Base-by-base conservation (phyloP, 305 asterid genomes). In the Fraxinus albicans region DNA sequence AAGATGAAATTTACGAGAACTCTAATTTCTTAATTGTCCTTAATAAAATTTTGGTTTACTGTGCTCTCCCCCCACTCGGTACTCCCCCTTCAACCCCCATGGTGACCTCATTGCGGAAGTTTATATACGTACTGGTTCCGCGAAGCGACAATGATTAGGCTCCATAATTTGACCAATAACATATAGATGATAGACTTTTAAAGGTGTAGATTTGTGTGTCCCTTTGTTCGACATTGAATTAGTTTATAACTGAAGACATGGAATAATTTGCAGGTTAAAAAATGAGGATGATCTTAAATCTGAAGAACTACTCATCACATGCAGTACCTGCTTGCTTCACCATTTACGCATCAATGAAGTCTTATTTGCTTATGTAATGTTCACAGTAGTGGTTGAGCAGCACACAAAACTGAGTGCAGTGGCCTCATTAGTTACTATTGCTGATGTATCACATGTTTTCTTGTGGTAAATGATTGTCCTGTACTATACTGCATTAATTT, bases 191-290 rank as follows among this genome's bases (percentile, higher is more conserved):
- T 35, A 35, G 7, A 25, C 27, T 10, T 73, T 35, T 74, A 36
- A 29, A 6, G 31, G 8, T 63, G 72, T 63, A 23, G 12, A 63
- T 23, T 21, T 21, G 13, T 35, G 7, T 78, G 19, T 7, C 8
- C 21, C 15, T 80, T 34, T 10, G 3, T 79, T 4, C 17, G 77
- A 0, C 76, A 15, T 15, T 69, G 50, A 6, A 6, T 65, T 31
- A 70, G 82, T 75, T 47, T 80, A 77, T 77, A 23, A 50, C 76
- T 80, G 65, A 77, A 76, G 23, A 13, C 33, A 19, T 42, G 47
- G 77, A 47, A 74, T 84, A 67, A 60, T 86, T 40, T 81, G 89
- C 90, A 89, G 92, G 84, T 67, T 38, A 83, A 83, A 73, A 83
- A 75, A 53, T 84, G 86, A 87, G 36, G 88, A 79, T 73, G 38